These are phyloP conservation scores for Elsinoe batatas DNA, from an alignment of 2,329 filamentous ascomycete genomes.

Conservation along the genomic window DNA sequence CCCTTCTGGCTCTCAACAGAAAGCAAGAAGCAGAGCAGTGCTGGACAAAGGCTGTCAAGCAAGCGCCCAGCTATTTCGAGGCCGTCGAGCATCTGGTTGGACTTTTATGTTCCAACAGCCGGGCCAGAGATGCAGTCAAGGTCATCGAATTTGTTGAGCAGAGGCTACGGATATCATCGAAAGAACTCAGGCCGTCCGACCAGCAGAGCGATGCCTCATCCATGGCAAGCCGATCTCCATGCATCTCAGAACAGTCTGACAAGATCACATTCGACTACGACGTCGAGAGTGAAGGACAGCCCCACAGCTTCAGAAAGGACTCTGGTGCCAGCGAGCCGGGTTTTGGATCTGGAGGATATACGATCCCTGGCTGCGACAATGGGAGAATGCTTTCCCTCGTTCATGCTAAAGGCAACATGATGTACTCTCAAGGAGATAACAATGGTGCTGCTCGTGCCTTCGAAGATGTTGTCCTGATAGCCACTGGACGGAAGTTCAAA, in stretches of 20 bases:
- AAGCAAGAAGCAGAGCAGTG: slow-evolving; percentile 74
- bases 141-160: slow-evolving; percentile 80
- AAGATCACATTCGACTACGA: slow-evolving; percentile 49
- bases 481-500: slow-evolving; percentile 58
- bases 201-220: slow-evolving; percentile 49
- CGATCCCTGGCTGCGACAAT: slow-evolving; percentile 76
- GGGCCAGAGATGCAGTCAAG: slow-evolving; percentile 73
- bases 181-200: slow-evolving; percentile 35
- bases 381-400: slow-evolving; percentile 87
- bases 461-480: slow-evolving; percentile 88
- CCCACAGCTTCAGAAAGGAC: slow-evolving; percentile 17
- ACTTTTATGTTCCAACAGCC: slow-evolving; percentile 69
- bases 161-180: slow-evolving; percentile 44
- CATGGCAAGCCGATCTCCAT: slow-evolving; percentile 44
- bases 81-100: slow-evolving; percentile 91
- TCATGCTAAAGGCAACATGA: slow-evolving; percentile 97
- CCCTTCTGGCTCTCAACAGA: slow-evolving; percentile 71
- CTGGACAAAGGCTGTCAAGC: slow-evolving; percentile 75
- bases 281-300: slow-evolving; percentile 27
- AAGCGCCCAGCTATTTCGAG: slow-evolving; percentile 82
- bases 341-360: slow-evolving; percentile 74
- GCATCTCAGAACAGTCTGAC: slow-evolving; percentile 47
- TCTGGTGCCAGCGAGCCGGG: slow-evolving; percentile 39
- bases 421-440: slow-evolving; percentile 82
- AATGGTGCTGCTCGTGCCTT: slow-evolving; percentile 75